phyloP scores from a whole-genome alignment of 2,329 filamentous ascomycete genomes.

The Harringtonia aguacate region DNA sequence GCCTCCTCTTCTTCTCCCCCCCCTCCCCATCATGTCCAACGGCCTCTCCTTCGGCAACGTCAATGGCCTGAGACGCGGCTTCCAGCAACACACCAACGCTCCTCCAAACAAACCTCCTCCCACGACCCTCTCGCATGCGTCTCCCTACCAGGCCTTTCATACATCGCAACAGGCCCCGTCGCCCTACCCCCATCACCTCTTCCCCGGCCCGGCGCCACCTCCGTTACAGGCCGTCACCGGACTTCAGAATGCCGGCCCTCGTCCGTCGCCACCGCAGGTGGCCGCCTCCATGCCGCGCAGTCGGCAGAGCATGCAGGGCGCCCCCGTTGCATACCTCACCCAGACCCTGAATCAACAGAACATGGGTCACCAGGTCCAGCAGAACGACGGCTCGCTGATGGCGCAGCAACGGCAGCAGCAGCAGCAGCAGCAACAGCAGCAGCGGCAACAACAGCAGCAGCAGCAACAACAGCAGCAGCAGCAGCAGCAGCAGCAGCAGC shows the following conservation, averaged over 20 bases:
- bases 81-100: constrained; percentile 25
- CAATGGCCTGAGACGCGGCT: constrained; percentile 35
- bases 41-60: constrained; percentile 39
- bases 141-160: constrained; percentile 37
- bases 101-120: constrained; percentile 40
- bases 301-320: constrained; percentile 33
- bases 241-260: constrained; percentile 31
- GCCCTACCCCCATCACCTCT: constrained; percentile 42
- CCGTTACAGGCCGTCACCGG: constrained; percentile 36
- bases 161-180: constrained; percentile 37
- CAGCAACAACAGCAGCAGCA: constrained; percentile 13
- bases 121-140: constrained; percentile 39
- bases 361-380: constrained; percentile 19
- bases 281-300: constrained; percentile 34
- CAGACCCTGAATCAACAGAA: constrained; percentile 23
- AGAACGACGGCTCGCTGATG: constrained; percentile 19
- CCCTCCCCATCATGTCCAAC: constrained; percentile 26
- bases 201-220: constrained; percentile 34
- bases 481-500: constrained; percentile 13
- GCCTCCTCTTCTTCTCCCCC: not conserved
- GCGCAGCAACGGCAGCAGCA: constrained; percentile 16
- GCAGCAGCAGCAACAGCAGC: constrained; percentile 6
- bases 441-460: constrained; percentile 5
- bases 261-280: constrained; percentile 33
- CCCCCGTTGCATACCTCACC: constrained; percentile 21